A percentile compares a stretch with the other conserved stretches of the same genome.
These are phyloP conservation scores for Inosperma sp. DNA, from an alignment of 768 basidiomycete genomes.

Conservation along the genomic window DNA sequence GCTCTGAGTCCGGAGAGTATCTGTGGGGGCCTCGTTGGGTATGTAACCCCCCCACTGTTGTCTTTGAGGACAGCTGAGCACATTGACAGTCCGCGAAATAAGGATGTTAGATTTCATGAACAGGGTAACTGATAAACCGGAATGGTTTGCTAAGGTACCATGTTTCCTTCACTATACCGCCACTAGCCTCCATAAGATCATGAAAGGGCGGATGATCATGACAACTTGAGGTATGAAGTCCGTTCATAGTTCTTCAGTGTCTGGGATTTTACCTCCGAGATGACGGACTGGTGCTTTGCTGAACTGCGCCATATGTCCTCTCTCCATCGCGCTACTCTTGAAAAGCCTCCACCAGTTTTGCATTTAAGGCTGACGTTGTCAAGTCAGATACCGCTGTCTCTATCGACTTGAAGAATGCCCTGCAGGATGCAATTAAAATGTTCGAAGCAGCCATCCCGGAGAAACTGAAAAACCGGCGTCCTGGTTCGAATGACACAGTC, in stretches of 20 bases:
- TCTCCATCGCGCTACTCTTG: conserved; percentile 6
- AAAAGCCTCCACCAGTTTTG: conserved; percentile 15
- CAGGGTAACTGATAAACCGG: conserved; percentile 30
- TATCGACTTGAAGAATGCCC: conserved; percentile 16
- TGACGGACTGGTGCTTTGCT: conserved; percentile 25
- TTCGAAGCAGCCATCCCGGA: conserved; percentile 36
- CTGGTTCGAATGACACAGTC: conserved; percentile 38
- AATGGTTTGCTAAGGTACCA: conserved; percentile 34
- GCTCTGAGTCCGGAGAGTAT: conserved; percentile 12
- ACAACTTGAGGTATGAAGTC: conserved; percentile 27
- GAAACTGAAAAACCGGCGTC: conserved; percentile 42
- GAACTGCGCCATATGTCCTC: conserved; percentile 26
- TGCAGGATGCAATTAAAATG: conserved; percentile 21
- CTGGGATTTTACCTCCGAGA: conserved; percentile 21
- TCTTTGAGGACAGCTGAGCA: no score
- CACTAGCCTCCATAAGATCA: no score
- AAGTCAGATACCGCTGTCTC: conserved; percentile 35
- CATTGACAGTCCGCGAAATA: conserved; percentile 29
- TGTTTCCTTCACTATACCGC: no score
- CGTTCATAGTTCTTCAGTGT: conserved; percentile 10
- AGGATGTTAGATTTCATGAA: conserved; percentile 36
- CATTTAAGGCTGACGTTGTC: conserved; percentile 26
- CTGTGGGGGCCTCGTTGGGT: conserved; percentile 2
- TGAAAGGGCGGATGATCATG: no score
- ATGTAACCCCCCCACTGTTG: conserved; percentile 1